Base-by-base conservation (phyloP, 495 filamentous ascomycete genomes). In the Annulohypoxylon bovei region DNA sequence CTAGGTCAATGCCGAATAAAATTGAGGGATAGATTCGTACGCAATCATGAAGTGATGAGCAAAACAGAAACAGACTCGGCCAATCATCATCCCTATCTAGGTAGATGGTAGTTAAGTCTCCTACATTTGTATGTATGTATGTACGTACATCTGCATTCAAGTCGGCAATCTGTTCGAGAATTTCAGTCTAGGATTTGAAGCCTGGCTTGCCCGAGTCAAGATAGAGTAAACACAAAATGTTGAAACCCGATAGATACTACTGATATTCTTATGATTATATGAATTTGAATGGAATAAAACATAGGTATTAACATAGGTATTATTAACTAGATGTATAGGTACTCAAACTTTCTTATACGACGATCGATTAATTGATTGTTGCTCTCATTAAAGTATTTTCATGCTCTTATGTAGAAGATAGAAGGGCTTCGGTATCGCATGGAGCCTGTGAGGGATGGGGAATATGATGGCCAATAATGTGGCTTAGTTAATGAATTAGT, bases 11-110 rank as follows among this genome's bases (percentile, higher is more conserved):
- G 56, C 35, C 63, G 53, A 54, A 55, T 16, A 61, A 65, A 27
- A 63, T 44, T 49, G 40, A 44, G 32, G 56, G 56, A 52, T 30
- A 46, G 65, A 66, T 73, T 57, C 66, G 70, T 66, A 61, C 35
- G 42, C 56, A 37, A 46, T 22, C 49, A 50, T 22, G 53, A 35
- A 61, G 33, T 42, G 14, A 32, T 23, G 44, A 59, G 39, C 40
- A 32, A 54, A 52, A 30, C 32, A 58, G 56, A 60, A 37, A 50
- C 30, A 49, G 25, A 14, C n/a, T 20, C 9, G 6, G 49, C 42
- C 22, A 57, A 58, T 50, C 52, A 58, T 33, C 33, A 37, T 37
- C 33, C 20, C 18, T 20, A 52, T 3, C 25, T 52, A n/a, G n/a
- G n/a, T n/a, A n/a, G n/a, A n/a, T n/a, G n/a, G n/a, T n/a, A n/a